Evolutionary conservation across 192 early-diverging fungal species (phyloP).

Genomic region (Gamsiella multidivaricata): DNA sequence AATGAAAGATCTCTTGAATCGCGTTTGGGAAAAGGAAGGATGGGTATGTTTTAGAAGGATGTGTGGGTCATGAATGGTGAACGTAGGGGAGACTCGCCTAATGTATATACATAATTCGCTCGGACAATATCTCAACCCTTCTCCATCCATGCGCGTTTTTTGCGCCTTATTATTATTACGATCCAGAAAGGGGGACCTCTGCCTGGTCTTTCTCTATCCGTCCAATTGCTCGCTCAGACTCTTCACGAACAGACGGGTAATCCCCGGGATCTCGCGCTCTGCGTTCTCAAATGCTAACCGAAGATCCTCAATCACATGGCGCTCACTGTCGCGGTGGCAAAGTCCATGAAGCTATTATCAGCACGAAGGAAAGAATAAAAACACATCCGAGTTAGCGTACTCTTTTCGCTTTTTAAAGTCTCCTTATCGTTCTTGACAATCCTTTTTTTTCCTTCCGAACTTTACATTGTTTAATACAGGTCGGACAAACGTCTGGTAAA

Average conservation of each 20-base stretch:
- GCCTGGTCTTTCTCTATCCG: slow-evolving; percentile 3
- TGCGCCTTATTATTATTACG: too few species aligned
- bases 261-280: slow-evolving; percentile 43
- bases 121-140: too few species aligned
- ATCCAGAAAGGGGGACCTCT: too few species aligned
- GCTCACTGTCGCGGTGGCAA: slow-evolving; percentile 34
- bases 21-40: not conserved
- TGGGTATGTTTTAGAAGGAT: too few species aligned
- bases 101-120: too few species aligned
- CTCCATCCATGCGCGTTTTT: too few species aligned
- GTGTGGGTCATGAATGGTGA: too few species aligned
- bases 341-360: slow-evolving; percentile 30
- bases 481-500: slow-evolving; percentile 46
- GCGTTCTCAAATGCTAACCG: slow-evolving; percentile 46
- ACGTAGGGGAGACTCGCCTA: too few species aligned
- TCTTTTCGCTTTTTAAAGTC: not conserved
- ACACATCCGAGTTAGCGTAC: not conserved
- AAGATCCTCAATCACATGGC: slow-evolving; percentile 40
- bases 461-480: slow-evolving; percentile 44
- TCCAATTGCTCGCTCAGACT: slow-evolving; percentile 47
- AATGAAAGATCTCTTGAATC: not conserved
- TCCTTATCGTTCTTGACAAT: not conserved
- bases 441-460: not conserved
- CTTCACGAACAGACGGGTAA: slow-evolving; percentile 42
- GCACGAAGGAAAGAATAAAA: not conserved